These are phyloP conservation scores for Ogataea hybrid DNA, from an alignment of 1,139 yeast genomes.

Conservation along the genomic window DNA sequence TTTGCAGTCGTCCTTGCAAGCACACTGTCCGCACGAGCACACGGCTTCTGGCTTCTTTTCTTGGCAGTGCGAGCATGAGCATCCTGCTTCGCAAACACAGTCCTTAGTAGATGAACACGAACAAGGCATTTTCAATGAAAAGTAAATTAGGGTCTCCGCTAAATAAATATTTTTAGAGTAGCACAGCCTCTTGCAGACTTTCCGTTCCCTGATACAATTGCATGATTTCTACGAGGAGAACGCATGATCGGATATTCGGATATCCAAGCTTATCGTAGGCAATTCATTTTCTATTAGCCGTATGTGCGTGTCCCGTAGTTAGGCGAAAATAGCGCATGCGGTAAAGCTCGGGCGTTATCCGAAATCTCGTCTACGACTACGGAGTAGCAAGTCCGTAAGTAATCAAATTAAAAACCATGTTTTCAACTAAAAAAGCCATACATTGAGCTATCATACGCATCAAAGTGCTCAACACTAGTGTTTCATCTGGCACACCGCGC, in stretches of 20 bases:
- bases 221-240: neutral
- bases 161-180: neutral
- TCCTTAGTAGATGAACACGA: neutral
- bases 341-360: too few species aligned
- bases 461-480: too few species aligned
- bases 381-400: too few species aligned
- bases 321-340: too few species aligned
- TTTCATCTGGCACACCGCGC: too few species aligned
- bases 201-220: neutral
- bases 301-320: too few species aligned
- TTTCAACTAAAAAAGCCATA: too few species aligned
- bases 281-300: too few species aligned
- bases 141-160: neutral
- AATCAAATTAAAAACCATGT: too few species aligned
- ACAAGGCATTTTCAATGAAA: conserved; percentile 1
- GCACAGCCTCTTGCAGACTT: neutral
- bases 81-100: conserved; percentile 4
- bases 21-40: conserved; percentile 8
- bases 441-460: too few species aligned
- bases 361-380: too few species aligned
- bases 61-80: conserved; percentile 5
- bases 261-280: too few species aligned
- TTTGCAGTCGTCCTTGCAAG: conserved; percentile 5
- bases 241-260: neutral
- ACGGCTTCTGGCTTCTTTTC: neutral